A percentile compares a stretch with the other conserved stretches of the same genome.
These are phyloP conservation scores for Chloranthus sessilifolius DNA, from an alignment of 164 flowering plant genomes.

Conservation along the genomic window DNA sequence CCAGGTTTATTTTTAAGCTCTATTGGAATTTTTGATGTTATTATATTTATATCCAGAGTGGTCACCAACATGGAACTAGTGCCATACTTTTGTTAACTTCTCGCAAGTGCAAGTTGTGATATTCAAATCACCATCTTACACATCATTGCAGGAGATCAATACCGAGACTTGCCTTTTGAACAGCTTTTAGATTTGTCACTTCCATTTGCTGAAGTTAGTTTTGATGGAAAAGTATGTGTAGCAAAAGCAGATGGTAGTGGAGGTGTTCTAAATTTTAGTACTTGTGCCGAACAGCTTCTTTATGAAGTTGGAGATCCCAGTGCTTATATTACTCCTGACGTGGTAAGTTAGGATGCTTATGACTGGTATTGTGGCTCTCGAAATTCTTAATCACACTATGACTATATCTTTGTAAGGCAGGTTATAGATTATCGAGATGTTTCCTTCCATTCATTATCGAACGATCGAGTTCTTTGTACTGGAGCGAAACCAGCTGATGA, in stretches of 20 bases:
- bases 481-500: slow-evolving; percentile 65
- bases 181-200: slow-evolving; percentile 73
- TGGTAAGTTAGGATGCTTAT: slow-evolving; percentile 37
- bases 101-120: background rate
- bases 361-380: background rate
- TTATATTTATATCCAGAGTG: background rate
- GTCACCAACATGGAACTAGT: background rate
- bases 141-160: slow-evolving; percentile 51
- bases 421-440: slow-evolving; percentile 70
- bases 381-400: background rate
- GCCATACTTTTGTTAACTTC: slow-evolving; percentile 1
- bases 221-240: slow-evolving; percentile 62
- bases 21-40: background rate
- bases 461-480: slow-evolving; percentile 54
- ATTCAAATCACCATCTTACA: slow-evolving; percentile 4
- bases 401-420: slow-evolving; percentile 30
- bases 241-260: slow-evolving; percentile 82
- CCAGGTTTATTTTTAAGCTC: slow-evolving; percentile 49
- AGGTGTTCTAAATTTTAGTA: slow-evolving; percentile 65
- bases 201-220: slow-evolving; percentile 79
- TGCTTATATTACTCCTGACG: slow-evolving; percentile 92
- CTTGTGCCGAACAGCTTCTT: slow-evolving; percentile 95
- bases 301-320: slow-evolving; percentile 90
- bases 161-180: slow-evolving; percentile 49
- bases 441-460: slow-evolving; percentile 56